Evolutionary conservation across 208 protist genomes (phyloP), one percentile per base, ranked within the genome.

Genomic region (Herpetomonas tarakana): DNA sequence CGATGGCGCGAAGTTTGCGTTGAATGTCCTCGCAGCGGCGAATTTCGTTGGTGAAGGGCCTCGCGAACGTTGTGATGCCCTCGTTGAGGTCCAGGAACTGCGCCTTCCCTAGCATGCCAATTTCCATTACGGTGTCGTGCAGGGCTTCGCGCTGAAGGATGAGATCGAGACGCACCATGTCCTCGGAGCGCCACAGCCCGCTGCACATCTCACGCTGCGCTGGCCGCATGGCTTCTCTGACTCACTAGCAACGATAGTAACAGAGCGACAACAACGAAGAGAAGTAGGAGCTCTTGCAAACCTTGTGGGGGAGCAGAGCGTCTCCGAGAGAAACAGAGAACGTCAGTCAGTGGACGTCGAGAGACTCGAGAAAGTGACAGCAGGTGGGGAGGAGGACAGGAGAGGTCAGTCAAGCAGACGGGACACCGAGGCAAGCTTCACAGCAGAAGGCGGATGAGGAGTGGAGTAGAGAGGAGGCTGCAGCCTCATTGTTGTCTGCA

Each of bases 121-220:
- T 52, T 52, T 84, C 68, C n/a, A 92, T 31, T 1, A 98, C 73
- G 19, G 86, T 93, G 41, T 96, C 83, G 31, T 97, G 94, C 19
- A 89, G 83, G 0, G 78, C 86, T 35, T 98, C 96, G 22, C 80
- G 74, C 65, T 94, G 90, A 28, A 98, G 82, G 60, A 94, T 81
- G 28, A 98, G 52, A 65, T 97, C 81, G n/a, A 98, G 67, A 19
- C 96, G 80, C 50, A 77, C 39, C 93, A 98, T 98, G 49, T 96
- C 80, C 71, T 98, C 78, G 2, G 80, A 94, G 49, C 94, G 82
- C 69, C 86, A 96, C 7, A 97, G 62, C 2, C 75, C 75, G 52
- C 67, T 76, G 47, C 54, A 60, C 41, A 52, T n/a, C 41, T 74
- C 75, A 52, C 38, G 58, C 22, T 31, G 52, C 27, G 16, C 25